Conservation (phyloP, 495 filamentous ascomycete genomes). For the Patellaria atrata region DNA sequence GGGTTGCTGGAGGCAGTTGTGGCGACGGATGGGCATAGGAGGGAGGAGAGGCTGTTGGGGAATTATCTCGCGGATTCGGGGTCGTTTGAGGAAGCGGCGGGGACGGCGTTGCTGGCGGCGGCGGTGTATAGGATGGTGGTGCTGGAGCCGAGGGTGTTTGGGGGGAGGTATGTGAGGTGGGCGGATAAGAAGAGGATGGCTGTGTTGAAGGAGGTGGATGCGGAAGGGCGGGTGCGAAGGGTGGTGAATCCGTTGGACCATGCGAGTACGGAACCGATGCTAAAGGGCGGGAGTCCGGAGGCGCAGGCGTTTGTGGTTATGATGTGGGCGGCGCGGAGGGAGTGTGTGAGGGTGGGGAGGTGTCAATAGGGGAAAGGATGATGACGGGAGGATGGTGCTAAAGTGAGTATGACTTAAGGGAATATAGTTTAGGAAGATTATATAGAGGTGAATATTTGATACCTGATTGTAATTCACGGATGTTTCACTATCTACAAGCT, state of each 20-base stretch:
- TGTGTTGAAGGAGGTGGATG: constrained; percentile 25
- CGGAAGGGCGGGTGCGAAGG: constrained; percentile 29
- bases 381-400: background rate
- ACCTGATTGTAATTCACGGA: constrained; percentile 8
- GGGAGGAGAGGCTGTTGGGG: constrained; percentile 30
- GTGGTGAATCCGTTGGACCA: constrained; percentile 35
- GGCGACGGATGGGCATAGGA: constrained; percentile 21
- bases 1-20: constrained; percentile 36
- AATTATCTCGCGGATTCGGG: constrained; percentile 36
- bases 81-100: constrained; percentile 40
- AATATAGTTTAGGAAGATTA: constrained; percentile 7
- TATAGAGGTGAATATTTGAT: too few species aligned
- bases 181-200: constrained; percentile 30
- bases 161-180: constrained; percentile 30
- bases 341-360: constrained; percentile 18
- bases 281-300: constrained; percentile 29
- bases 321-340: constrained; percentile 33
- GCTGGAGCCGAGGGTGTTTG: constrained; percentile 28
- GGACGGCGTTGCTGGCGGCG: constrained; percentile 33
- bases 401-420: constrained; percentile 4
- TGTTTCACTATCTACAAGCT: constrained; percentile 2
- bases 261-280: constrained; percentile 23
- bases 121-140: constrained; percentile 34
- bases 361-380: background rate
- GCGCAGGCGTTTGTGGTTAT: constrained; percentile 35